Conservation (phyloP, 2,329 filamentous ascomycete species). For the Epichloe bromicola region DNA sequence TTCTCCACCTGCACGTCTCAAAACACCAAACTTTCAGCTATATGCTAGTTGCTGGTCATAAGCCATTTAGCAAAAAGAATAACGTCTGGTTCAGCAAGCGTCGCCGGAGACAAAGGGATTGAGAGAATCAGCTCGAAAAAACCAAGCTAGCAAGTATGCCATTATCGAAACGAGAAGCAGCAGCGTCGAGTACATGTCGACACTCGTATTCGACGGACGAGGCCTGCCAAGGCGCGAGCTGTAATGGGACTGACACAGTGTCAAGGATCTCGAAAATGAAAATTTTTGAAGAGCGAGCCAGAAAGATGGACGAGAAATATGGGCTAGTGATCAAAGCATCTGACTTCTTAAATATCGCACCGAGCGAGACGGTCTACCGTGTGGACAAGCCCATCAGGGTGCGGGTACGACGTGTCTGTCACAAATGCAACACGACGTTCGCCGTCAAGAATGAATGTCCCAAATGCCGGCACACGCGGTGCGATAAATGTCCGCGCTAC, state of each 20-base stretch:
- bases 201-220: constrained; percentile 8
- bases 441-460: constrained; percentile 59
- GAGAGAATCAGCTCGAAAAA: constrained; percentile 31
- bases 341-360: constrained; percentile 36
- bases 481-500: constrained; percentile 65
- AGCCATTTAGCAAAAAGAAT: neutral
- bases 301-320: constrained; percentile 40
- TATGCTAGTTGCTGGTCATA: neutral
- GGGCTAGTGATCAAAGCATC: constrained; percentile 42
- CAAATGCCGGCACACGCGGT: constrained; percentile 67
- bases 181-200: constrained; percentile 9
- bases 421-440: constrained; percentile 66
- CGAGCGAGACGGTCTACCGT: constrained; percentile 43
- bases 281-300: constrained; percentile 42
- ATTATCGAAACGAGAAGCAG: constrained; percentile 21
- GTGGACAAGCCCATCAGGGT: constrained; percentile 67
- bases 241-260: constrained; percentile 15
- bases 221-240: constrained; percentile 16
- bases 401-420: constrained; percentile 67
- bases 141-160: constrained; percentile 37
- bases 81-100: constrained; percentile 15
- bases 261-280: constrained; percentile 34
- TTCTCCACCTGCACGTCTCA: neutral
- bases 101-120: constrained; percentile 33
- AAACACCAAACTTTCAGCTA: neutral